Base-by-base conservation (phyloP, 495 filamentous ascomycete species). In the Letharia lupina region DNA sequence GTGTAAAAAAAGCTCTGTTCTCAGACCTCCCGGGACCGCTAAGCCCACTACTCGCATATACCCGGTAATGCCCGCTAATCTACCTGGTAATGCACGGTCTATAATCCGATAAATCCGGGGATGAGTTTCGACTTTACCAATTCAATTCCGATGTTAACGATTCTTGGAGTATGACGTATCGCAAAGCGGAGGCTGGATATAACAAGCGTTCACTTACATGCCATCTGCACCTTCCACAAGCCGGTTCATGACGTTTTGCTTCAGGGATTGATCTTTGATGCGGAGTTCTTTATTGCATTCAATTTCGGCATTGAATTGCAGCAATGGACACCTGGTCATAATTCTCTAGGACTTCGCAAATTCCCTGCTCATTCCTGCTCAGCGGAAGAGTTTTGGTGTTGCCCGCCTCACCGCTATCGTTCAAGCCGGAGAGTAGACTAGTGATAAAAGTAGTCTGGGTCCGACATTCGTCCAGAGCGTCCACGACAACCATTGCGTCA, bases 391-490 rank as follows among this genome's bases (percentile, higher is more conserved):
- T 67, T 15, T 70, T 65, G 16, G 70, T 39, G 16, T 64, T 70
- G n/a, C 15, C 41, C 2, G 44, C 33, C 16, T 66, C 61, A 4
- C 6, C 15, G n/a, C 41, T 67, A 52, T 41, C 58, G 20, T 47
- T 62, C 10, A 74, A 62, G 35, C 70, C 61, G 64, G 67, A 48
- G 13, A 75, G 58, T 37, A 73, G 42, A 37, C 68, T 63, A 18
- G 31, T 59, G 0, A 68, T 37, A 45, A 0, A 31, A 4, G 11
- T 44, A 7, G 18, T 28, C 37, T 60, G 64, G 68, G 20, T 64
- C 31, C 42, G 64, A 59, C 72, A 75, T 62, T 77, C 75, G 66
- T 77, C 74, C 1, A 76, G 60, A 45, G 70, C 75, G 67, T 77
- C 76, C 11, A 77, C 65, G 35, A 77, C 48, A 35, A 12, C 23